Evolutionary conservation across 1,284 basidiomycete genomes (phyloP), one percentile per base, ranked within the genome.

Genomic region (Ganoderma sp.): DNA sequence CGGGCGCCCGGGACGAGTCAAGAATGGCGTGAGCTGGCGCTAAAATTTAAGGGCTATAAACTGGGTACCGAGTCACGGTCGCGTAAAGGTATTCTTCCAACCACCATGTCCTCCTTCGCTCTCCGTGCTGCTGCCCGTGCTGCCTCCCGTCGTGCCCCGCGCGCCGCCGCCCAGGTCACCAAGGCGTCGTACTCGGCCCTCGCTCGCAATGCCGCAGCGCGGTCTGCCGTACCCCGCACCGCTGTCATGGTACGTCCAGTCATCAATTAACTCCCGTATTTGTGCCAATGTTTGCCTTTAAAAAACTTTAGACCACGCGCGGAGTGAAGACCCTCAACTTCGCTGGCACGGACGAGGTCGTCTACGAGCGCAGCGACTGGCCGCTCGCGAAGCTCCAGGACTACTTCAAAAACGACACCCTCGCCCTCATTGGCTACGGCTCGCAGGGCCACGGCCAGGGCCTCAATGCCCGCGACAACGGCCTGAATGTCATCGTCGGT

Each of bases 381-480:
- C 98, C 97, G 56, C 85, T 97, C 70, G 90, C 96, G 77, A 98
- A 95, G 84, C 91, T 99, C 80, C 97, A 99, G 82, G 96, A 99
- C 80, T 98, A 96, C 87, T 98, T 99, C 89, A 99, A 99, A 85
- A 93, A 99, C 80, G 98, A 99, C 84, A 99, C 97, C 74, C 95
- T 99, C 71, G 97, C 97, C 73, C 90, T 99, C 82, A 98, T 99
- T 76, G 96, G 98, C 72, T 99, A 99, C 81, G 98, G 98, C 74
- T 99, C 98, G n/a, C 95, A 96, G 84, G 97, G 97, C 65, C 97
- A 99, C 82, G 98, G 97, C 60, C 98, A 99, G 84, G 97, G 97
- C 76, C 86, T 99, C 81, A 99, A 99, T 82, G 96, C 97, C 70
- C 96, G 98, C 78, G 98, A 99, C 88, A 97, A 99, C 78, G 98